Base-by-base conservation (phyloP, 148 eudicot species). In the Nyssa sinensis region DNA sequence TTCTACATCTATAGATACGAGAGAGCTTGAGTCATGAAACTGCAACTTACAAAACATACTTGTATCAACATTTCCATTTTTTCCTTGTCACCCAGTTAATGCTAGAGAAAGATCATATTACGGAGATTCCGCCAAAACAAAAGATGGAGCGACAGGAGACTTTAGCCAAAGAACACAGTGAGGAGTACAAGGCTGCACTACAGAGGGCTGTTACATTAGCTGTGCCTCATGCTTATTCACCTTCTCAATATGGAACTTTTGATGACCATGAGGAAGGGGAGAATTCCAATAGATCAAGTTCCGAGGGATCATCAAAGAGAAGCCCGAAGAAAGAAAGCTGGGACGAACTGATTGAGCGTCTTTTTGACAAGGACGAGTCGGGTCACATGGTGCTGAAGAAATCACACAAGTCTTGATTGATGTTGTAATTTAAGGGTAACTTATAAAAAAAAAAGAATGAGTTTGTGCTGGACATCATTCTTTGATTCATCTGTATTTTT, bases 61-160 rank as follows among this genome's bases (percentile, higher is more conserved):
- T 35, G 27, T 28, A 2, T 28, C 5, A 27, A 25, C n/a, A 21
- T 62, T 73, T 73, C 7, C 14, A 25, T 31, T 30, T 62, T 17
- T 30, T 30, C 31, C 31, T 19, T 16, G 34, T 57, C 27, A 60
- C 64, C 16, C 87, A 95, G 97, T 62, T 92, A 78, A 89, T 94
- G 98, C 79, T 73, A 60, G 97, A 94, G 84, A 79, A 90, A 49
- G 92, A 90, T 37, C 79, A 76, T 10, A 79, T 66, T 1, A 77
- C 85, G 83, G 90, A 87, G 81, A 86, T 93, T 63, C 98, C 98
- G 8, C 77, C 84, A 64, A 73, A 83, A 33, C 99, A 93, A 64
- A 96, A 81, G 83, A 93, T 96, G 97, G 91, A 88, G 81, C 76
- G 99, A 72, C 94, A 93, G 69, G 68, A 88, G 79, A 83, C 86